Conservation (phyloP, 2,329 filamentous ascomycete genomes). For the Penicillium sp. region DNA sequence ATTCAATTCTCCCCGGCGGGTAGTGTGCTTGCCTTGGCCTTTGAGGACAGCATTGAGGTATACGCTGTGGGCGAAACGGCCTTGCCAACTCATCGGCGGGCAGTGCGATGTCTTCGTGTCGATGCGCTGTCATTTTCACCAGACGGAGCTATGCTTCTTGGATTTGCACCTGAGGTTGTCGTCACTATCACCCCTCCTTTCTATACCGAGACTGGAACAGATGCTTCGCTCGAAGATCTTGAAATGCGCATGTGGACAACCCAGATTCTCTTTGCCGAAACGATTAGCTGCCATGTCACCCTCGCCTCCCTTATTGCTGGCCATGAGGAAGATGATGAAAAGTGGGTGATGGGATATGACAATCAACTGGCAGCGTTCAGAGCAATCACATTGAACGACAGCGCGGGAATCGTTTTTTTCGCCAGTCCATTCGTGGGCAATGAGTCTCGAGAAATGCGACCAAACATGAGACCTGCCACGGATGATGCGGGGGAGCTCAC, state of each 20-base stretch:
- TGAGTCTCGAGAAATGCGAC: conserved; percentile 57
- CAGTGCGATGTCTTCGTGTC: conserved; percentile 73
- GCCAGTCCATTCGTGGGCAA: conserved; percentile 57
- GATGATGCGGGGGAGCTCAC: conserved; percentile 68
- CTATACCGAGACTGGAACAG: conserved; percentile 58
- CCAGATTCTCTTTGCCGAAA: conserved; percentile 78
- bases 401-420: conserved; percentile 75
- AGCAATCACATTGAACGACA: conserved; percentile 70
- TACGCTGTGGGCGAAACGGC: conserved; percentile 66
- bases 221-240: conserved; percentile 53
- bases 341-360: conserved; percentile 76
- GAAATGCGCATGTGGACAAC: conserved; percentile 78
- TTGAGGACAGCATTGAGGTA: conserved; percentile 85
- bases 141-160: conserved; percentile 73
- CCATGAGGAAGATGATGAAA: conserved; percentile 56
- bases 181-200: conserved; percentile 77
- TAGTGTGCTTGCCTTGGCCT: conserved; percentile 76
- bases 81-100: conserved; percentile 63
- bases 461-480: conserved; percentile 65
- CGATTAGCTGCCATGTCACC: conserved; percentile 64
- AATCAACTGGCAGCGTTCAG: conserved; percentile 72
- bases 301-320: conserved; percentile 65
- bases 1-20: conserved; percentile 79
- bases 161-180: conserved; percentile 68
- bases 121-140: conserved; percentile 71